These are phyloP conservation scores for Acarospora socialis DNA, from an alignment of 2,329 filamentous ascomycete genomes.

Conservation along the genomic window DNA sequence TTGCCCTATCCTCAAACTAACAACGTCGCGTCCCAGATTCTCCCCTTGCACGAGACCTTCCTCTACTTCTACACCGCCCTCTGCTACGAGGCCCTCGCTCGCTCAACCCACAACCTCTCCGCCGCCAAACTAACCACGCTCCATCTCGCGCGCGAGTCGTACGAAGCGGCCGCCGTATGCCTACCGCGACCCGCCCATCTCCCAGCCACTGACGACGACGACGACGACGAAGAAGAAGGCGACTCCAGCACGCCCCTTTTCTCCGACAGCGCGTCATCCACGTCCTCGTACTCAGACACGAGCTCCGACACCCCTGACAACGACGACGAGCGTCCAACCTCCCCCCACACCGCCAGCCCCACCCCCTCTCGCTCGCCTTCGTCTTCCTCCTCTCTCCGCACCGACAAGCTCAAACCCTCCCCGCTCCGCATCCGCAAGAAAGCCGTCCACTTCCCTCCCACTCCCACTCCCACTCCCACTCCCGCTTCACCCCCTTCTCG, in stretches of 20 bases:
- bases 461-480: neutral
- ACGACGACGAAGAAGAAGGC: neutral
- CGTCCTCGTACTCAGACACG: neutral
- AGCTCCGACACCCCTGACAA: neutral
- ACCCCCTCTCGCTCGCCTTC: constrained; percentile 6
- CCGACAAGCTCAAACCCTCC: constrained; percentile 14
- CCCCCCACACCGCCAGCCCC: constrained; percentile 1
- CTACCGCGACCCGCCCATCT: constrained; percentile 15
- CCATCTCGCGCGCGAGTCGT: constrained; percentile 26
- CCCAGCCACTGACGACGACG: constrained; percentile 1
- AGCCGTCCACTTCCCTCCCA: constrained; percentile 3
- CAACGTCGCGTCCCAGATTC: too few species aligned
- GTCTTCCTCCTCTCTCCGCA: neutral
- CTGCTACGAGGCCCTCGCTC: constrained; percentile 33
- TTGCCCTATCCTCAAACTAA: neutral
- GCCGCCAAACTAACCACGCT: constrained; percentile 29
- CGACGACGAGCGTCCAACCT: neutral
- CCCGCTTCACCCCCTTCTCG: constrained; percentile 12
- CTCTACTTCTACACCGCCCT: constrained; percentile 34
- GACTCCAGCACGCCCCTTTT: too few species aligned
- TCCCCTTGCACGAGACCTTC: constrained; percentile 24
- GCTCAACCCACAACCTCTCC: constrained; percentile 32
- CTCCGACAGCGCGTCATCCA: too few species aligned
- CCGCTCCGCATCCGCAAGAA: constrained; percentile 19
- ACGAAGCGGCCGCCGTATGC: constrained; percentile 21